A percentile compares a stretch with the other conserved stretches of the same genome.
Evolutionary conservation across 495 filamentous ascomycete genomes (phyloP).

Genomic region (Apodospora peruviana): DNA sequence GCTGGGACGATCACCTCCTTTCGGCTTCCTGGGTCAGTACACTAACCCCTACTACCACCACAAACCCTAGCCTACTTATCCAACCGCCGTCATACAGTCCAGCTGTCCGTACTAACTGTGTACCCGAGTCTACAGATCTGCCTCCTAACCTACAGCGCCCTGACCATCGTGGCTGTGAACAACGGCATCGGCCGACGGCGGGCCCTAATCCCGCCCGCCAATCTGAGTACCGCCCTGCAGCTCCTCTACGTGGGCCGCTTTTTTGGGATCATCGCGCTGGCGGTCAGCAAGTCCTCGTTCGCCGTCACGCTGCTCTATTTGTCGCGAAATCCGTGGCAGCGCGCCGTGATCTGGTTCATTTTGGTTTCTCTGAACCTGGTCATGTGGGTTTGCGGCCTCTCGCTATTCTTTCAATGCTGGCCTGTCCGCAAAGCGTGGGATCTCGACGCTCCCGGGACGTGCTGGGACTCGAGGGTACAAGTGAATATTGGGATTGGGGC

Average conservation of each 20-base stretch:
- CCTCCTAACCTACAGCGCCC: slow-evolving; percentile 8
- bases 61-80: neutral
- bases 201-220: neutral
- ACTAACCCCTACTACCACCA: neutral
- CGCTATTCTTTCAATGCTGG: slow-evolving; percentile 27
- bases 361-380: slow-evolving; percentile 26
- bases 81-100: neutral
- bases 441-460: slow-evolving; percentile 12
- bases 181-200: slow-evolving; percentile 12
- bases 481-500: slow-evolving; percentile 26
- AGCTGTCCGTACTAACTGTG: neutral
- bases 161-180: slow-evolving; percentile 10
- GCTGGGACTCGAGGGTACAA: slow-evolving; percentile 25
- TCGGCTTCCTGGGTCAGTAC: neutral
- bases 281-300: slow-evolving; percentile 31
- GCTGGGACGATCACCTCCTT: slow-evolving; percentile 13
- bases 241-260: slow-evolving; percentile 11
- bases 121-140: neutral
- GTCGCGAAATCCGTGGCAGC: slow-evolving; percentile 19
- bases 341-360: slow-evolving; percentile 23
- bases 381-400: slow-evolving; percentile 20
- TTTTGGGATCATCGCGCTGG: slow-evolving; percentile 14
- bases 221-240: slow-evolving; percentile 8
- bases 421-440: slow-evolving; percentile 23
- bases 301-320: slow-evolving; percentile 28